Evolutionary conservation across 2,329 filamentous ascomycete species (phyloP).

Genomic region (Hypoxylon sp.): DNA sequence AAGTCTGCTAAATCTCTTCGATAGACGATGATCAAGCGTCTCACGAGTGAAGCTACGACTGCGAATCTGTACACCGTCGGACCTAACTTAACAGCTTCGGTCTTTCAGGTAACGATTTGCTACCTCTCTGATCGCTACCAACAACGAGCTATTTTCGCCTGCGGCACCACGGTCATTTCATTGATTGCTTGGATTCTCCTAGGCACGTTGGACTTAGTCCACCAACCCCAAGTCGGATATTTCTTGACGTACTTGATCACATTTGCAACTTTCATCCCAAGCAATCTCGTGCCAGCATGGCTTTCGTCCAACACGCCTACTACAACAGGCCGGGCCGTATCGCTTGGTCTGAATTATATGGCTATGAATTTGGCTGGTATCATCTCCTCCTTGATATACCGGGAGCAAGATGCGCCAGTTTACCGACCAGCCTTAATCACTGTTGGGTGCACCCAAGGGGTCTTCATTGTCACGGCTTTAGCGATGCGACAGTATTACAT

Average conservation of each 20-base stretch:
- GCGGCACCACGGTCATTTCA: conserved; percentile 39
- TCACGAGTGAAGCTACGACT: conserved; percentile 53
- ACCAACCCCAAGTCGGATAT: conserved; percentile 40
- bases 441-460: conserved; percentile 42
- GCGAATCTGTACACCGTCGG: conserved; percentile 48
- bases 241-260: conserved; percentile 47
- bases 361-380: conserved; percentile 44
- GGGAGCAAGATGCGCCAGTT: conserved; percentile 35
- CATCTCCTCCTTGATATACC: conserved; percentile 38
- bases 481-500: conserved; percentile 29
- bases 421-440: conserved; percentile 44
- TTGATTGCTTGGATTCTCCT: conserved; percentile 46
- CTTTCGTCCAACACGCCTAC: conserved; percentile 40
- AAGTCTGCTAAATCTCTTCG: neutral
- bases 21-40: conserved; percentile 55
- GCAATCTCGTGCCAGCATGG: conserved; percentile 45
- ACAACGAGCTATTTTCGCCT: conserved; percentile 40
- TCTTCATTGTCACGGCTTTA: conserved; percentile 27
- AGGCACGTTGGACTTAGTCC: conserved; percentile 41
- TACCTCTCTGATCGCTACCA: conserved; percentile 45
- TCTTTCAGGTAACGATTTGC: conserved; percentile 40
- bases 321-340: conserved; percentile 43
- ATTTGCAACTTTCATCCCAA: conserved; percentile 42
- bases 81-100: conserved; percentile 43
- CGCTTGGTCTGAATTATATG: conserved; percentile 43